A percentile compares a stretch with the other conserved stretches of the same genome.
Conservation (phyloP, 1,139 yeast species). For the Debaryomycetaceae sp. region DNA sequence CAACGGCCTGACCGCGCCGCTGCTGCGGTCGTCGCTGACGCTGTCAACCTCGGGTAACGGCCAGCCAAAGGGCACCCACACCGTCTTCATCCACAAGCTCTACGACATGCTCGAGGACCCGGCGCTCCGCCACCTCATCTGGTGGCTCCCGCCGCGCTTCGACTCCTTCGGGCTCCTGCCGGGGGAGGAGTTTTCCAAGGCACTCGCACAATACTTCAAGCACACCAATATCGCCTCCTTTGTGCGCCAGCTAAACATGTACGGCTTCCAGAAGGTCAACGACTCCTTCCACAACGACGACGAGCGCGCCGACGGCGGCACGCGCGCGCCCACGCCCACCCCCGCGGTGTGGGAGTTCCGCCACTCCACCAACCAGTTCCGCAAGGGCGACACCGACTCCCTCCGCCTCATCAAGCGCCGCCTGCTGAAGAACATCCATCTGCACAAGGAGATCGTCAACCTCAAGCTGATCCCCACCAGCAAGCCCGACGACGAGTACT, state of each 20-base stretch:
- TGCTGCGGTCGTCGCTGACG: slow-evolving; percentile 7
- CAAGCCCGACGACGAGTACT: slow-evolving; percentile 15
- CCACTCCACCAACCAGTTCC: slow-evolving; percentile 61
- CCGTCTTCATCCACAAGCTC: slow-evolving; percentile 60
- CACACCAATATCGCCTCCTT: slow-evolving; percentile 79
- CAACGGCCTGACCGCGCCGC: slow-evolving; percentile 3
- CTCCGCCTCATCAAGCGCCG: slow-evolving; percentile 60
- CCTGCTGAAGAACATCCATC: slow-evolving; percentile 49
- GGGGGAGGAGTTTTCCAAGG: slow-evolving; percentile 59
- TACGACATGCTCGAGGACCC: slow-evolving; percentile 61
- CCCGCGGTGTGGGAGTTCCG: slow-evolving; percentile 61
- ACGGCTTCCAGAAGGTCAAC: slow-evolving; percentile 72
- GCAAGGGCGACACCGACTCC: slow-evolving; percentile 58
- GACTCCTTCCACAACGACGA: slow-evolving; percentile 27
- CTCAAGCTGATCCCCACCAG: slow-evolving; percentile 29
- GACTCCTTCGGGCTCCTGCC: slow-evolving; percentile 41
- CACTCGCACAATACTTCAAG: slow-evolving; percentile 63
- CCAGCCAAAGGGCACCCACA: slow-evolving; percentile 35
- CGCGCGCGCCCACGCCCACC: slow-evolving; percentile 12
- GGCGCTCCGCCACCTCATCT: slow-evolving; percentile 41
- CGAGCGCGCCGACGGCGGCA: slow-evolving; percentile 6
- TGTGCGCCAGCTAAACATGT: slow-evolving; percentile 74
- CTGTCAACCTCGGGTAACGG: slow-evolving; percentile 9
- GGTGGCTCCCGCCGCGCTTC: slow-evolving; percentile 33
- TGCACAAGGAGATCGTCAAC: slow-evolving; percentile 39